These are phyloP conservation scores for Murraya paniculata DNA, from an alignment of 345 rosid species.

Conservation along the genomic window DNA sequence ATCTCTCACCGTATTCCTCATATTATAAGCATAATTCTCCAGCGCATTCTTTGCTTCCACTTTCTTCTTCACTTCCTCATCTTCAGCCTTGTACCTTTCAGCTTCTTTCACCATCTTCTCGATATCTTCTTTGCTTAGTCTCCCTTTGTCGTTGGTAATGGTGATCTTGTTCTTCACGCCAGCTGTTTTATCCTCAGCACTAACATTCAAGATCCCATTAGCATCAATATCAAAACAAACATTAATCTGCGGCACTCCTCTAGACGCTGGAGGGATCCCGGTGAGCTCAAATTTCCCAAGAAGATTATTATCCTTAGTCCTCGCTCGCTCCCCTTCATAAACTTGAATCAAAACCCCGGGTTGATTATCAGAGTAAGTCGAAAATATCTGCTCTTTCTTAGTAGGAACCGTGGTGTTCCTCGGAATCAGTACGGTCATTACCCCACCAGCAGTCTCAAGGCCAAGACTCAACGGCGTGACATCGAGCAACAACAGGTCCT, in stretches of 20 bases:
- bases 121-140: constrained; percentile 43
- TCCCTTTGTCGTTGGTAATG: constrained; percentile 44
- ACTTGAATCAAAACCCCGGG: constrained; percentile 45
- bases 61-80: constrained; percentile 45
- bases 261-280: constrained; percentile 46
- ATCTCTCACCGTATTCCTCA: constrained; percentile 43
- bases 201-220: constrained; percentile 42
- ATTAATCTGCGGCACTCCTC: constrained; percentile 48
- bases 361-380: constrained; percentile 44
- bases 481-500: constrained; percentile 41
- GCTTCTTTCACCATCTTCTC: constrained; percentile 47
- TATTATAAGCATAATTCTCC: constrained; percentile 43
- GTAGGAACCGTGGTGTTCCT: constrained; percentile 45
- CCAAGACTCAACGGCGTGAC: constrained; percentile 46
- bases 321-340: constrained; percentile 46
- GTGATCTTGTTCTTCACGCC: constrained; percentile 47
- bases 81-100: constrained; percentile 44
- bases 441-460: constrained; percentile 48
- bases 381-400: constrained; percentile 43
- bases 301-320: constrained; percentile 47
- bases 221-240: constrained; percentile 42
- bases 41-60: constrained; percentile 44
- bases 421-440: constrained; percentile 41
- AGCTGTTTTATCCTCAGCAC: constrained; percentile 43
- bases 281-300: constrained; percentile 47